phyloP scores from a whole-genome alignment of 768 basidiomycete species.

The Collybia nuda region DNA sequence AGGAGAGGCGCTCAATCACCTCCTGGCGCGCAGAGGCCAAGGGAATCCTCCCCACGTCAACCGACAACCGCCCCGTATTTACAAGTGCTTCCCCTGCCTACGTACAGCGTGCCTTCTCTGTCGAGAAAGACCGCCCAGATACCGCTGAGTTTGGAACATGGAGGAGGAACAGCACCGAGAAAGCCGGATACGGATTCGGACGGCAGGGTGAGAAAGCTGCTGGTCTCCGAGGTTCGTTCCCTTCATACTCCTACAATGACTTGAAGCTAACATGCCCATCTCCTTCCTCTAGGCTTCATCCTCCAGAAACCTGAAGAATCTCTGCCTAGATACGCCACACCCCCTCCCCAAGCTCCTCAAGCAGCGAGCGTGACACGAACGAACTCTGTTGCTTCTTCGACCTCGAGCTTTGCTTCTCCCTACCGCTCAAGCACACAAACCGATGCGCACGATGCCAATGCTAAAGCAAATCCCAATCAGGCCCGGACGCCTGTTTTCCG shows the following conservation, averaged over 20 bases:
- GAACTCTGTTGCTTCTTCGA: constrained; percentile 25
- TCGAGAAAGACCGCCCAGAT: constrained; percentile 20
- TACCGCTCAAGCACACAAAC: constrained; percentile 24
- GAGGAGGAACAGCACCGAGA: constrained; percentile 28
- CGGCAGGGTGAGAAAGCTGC: constrained; percentile 80
- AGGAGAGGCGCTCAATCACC: constrained; percentile 63
- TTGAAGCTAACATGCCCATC: neutral
- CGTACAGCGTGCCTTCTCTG: constrained; percentile 29
- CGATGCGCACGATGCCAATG: neutral
- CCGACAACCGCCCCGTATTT: constrained; percentile 34
- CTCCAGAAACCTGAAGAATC: constrained; percentile 60
- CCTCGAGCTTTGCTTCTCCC: constrained; percentile 38
- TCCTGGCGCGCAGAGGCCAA: constrained; percentile 63
- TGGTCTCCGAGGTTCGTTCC: constrained; percentile 53
- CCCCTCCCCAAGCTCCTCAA: constrained; percentile 17
- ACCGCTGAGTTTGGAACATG: constrained; percentile 25
- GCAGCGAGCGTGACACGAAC: constrained; percentile 14
- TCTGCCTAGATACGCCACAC: constrained; percentile 50
- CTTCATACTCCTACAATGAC: neutral
- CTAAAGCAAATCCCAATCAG: neutral
- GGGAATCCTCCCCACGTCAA: constrained; percentile 52
- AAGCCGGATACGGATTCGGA: constrained; percentile 72
- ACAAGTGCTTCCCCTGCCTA: constrained; percentile 29
- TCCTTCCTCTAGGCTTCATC: constrained; percentile 42
- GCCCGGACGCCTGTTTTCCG: constrained; percentile 24